Evolutionary conservation across 1,284 basidiomycete genomes (phyloP), one percentile per base, ranked within the genome.

Genomic region (Trichosporon ovoides): DNA sequence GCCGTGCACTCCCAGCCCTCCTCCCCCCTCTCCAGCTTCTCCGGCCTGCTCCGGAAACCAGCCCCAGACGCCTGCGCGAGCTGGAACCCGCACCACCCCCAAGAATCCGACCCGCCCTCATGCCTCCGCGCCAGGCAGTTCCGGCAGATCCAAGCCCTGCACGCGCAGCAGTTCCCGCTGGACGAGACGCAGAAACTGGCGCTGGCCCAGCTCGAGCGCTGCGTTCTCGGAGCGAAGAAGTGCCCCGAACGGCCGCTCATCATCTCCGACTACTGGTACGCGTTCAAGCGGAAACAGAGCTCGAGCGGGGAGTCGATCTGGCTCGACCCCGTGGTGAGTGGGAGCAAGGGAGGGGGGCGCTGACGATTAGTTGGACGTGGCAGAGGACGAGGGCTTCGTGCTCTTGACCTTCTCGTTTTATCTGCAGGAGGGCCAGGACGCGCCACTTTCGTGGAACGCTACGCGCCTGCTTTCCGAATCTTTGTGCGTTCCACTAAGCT

Each of bases 41-140:
- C 20, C 5, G 18, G 18, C 19, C 13, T 51, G 7, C 49, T 35
- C n/a, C 18, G 34, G 33, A 51, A 19, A 6, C 14, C 48, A 11
- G 9, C 16, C 3, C 33, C 33, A 7, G 49, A 51, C 49, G 19
- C 49, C 9, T 59, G 53, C 38, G 49, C 33, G 18, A 56, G 61
- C 6, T 73, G 68, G 69, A 55, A 70, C 56, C 68, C 67, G 37
- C 33, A 31, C 9, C n/a, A 9, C 3, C 5, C 22, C 16, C 57
- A 60, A 24, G 59, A 59, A 28, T 18, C 60, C 12, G 72, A 74
- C 58, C 69, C 70, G 9, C 38, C 49, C 1, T 51, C 35, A 6
- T 74, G 72, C 38, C 51, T 71, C 10, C 68, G 63, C 35, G 70
- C 72, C 3, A 61, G 62, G 43, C 72, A 72, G 58, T 69, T 66